Base-by-base conservation (phyloP, 176 grass and related monocot species). In the Coix lacrymajobi region DNA sequence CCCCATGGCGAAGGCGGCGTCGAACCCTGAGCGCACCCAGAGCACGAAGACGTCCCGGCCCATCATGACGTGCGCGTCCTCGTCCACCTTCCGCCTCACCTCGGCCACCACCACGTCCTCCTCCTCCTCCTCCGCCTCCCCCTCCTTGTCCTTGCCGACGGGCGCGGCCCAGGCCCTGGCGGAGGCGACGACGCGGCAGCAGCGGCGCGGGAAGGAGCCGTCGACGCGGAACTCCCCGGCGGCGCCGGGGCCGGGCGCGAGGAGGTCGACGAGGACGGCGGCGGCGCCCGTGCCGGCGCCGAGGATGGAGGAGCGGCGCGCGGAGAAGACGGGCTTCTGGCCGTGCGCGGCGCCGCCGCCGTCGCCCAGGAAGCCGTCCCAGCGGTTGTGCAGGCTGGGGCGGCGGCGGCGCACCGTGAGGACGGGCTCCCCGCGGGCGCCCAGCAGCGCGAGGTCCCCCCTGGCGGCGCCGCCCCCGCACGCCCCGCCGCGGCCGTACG, bases 351-450 rank as follows among this genome's bases (percentile, higher is more conserved):
- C 33, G 71, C 77, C 83, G 85, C 93, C 96, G 2, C 96, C 83
- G 85, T 96, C 96, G 2, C 96, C 96, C 3, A 86, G 66, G 88
- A 92, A 99, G 9, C 91, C 96, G 62, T 99, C 96, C 96, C 96
- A 99, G 68, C 96, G 85, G 48, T 90, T 77, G 85, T 96, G 96
- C 83, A 99, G 84, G 88, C 96, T 99, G 38, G 93, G 96, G 46
- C 96, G 75, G 87, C 85, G 91, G 15, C 91, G 76, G 44, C 93
- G 89, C 22, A 99, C 74, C 5, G 96, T 90, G 19, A 99, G 85
- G 26, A 99, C 80, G 58, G 96, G 73, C 30, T 79, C 60, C 8
- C 96, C 96, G 20, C 6, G 19, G 1, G 87, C 69, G 54, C 81
- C 91, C 48, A 96, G 94, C 65, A 99, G 86, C 70, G 94, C 84